Evolutionary conservation across 495 filamentous ascomycete genomes (phyloP).

Genomic region (Neurospora intermedia): DNA sequence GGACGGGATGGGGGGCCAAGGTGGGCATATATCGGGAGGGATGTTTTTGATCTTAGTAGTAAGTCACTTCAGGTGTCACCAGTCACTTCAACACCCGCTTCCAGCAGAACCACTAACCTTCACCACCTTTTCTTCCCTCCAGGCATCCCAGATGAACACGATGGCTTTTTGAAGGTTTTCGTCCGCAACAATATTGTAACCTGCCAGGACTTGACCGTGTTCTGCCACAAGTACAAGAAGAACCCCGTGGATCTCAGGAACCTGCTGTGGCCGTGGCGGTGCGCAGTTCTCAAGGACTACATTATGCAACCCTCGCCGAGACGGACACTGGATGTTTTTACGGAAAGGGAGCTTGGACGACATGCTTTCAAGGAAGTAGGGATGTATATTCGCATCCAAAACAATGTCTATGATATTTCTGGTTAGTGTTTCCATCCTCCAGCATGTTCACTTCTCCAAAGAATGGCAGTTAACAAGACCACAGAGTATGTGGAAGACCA

Average conservation of each 20-base stretch:
- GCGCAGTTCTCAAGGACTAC: background rate
- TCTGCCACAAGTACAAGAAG: background rate
- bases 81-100: background rate
- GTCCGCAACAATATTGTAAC: background rate
- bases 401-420: background rate
- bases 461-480: background rate
- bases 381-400: background rate
- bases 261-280: background rate
- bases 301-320: background rate
- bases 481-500: background rate
- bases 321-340: background rate
- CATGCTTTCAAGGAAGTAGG: background rate
- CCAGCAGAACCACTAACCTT: background rate
- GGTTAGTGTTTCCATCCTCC: background rate
- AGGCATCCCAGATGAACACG: background rate
- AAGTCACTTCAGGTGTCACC: background rate
- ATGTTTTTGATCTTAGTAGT: background rate
- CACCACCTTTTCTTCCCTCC: background rate
- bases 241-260: background rate
- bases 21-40: background rate
- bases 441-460: background rate
- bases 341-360: background rate
- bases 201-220: background rate
- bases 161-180: background rate
- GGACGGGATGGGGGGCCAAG: background rate